These are phyloP conservation scores for Ophiostoma sp. DNA, from an alignment of 2,329 filamentous ascomycete genomes.

Conservation along the genomic window DNA sequence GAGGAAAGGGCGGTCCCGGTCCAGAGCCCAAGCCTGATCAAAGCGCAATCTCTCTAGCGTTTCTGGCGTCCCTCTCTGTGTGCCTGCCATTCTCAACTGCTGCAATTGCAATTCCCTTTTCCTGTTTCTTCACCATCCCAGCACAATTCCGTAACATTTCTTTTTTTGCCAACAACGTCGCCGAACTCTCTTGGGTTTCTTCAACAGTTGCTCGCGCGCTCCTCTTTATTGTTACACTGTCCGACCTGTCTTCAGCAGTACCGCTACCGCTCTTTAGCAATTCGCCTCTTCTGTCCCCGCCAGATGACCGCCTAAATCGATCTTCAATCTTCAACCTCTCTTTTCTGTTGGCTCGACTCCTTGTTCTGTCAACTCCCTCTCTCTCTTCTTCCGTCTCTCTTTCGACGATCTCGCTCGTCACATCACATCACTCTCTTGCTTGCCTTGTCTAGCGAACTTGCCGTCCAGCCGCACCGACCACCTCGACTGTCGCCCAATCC, in stretches of 20 bases:
- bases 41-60: slow-evolving; percentile 22
- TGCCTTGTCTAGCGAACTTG: background rate
- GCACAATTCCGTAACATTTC: background rate
- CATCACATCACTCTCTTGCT: background rate
- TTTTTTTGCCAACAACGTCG: background rate
- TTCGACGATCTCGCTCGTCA: slow-evolving; percentile 4
- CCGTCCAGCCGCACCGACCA: background rate
- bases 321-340: background rate
- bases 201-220: background rate
- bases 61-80: background rate
- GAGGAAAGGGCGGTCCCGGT: slow-evolving; percentile 6
- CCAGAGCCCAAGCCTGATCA: slow-evolving; percentile 17
- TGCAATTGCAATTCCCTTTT: background rate
- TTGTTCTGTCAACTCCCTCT: background rate
- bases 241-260: background rate
- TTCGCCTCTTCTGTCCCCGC: background rate
- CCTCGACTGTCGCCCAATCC: too few species aligned
- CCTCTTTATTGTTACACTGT: background rate
- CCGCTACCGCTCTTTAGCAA: background rate
- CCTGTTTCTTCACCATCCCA: background rate
- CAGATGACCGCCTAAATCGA: slow-evolving; percentile 17
- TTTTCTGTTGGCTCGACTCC: background rate
- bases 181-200: background rate
- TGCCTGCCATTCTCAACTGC: background rate
- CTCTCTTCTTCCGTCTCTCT: background rate